Conservation (phyloP, 306 rosid genomes). For the Citrullus mucosospermus region DNA sequence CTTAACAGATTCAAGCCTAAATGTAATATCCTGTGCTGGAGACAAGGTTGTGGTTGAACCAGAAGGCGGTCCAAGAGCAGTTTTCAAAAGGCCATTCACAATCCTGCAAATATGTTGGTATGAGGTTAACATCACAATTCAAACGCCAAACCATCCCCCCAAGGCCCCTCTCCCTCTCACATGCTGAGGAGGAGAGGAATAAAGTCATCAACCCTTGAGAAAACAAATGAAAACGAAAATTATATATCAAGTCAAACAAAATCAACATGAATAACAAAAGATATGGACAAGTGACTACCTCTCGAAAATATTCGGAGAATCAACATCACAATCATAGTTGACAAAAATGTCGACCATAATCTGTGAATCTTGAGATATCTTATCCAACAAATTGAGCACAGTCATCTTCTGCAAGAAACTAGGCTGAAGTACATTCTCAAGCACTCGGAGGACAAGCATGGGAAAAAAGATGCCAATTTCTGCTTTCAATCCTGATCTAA, state of each 20-base stretch:
- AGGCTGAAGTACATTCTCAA: constrained; percentile 98
- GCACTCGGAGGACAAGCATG: constrained; percentile 91
- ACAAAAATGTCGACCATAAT: constrained; percentile 86
- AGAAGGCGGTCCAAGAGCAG: constrained; percentile 97
- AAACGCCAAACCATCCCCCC: not conserved
- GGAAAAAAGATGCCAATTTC: constrained; percentile 98
- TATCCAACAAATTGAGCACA: constrained; percentile 79
- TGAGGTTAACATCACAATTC: constrained; percentile 49
- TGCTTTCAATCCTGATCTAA: constrained; percentile 80
- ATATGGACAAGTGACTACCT: constrained; percentile 50
- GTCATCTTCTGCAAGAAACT: constrained; percentile 98
- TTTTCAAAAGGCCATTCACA: constrained; percentile 96
- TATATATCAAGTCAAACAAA: not conserved
- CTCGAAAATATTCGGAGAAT: constrained; percentile 93
- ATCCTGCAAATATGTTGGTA: constrained; percentile 94
- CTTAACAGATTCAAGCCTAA: constrained; percentile 91
- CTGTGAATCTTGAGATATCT: constrained; percentile 80
- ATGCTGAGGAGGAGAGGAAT: not conserved
- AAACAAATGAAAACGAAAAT: not conserved
- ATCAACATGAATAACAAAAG: not conserved
- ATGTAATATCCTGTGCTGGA: constrained; percentile 84
- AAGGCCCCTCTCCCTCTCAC: not conserved
- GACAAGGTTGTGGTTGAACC: constrained; percentile 84
- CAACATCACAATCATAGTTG: constrained; percentile 97
- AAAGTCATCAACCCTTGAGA: not conserved